Percentiles rank a stretch among this genome's conserved stretches.
phyloP scores from a whole-genome alignment of 345 rosid species.

The Sonneratia caseolaris region DNA sequence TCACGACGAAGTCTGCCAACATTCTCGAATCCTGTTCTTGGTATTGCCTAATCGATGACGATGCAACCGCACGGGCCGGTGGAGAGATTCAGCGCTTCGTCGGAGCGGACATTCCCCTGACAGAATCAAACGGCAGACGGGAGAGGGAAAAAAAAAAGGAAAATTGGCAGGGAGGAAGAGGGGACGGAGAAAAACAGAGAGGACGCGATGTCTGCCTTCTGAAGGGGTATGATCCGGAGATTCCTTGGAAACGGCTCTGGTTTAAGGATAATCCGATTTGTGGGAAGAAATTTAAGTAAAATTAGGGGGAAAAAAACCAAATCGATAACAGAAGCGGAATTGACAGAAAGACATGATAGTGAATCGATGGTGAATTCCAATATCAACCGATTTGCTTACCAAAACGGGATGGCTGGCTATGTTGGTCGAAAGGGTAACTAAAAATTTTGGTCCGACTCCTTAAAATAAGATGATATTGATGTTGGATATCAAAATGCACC shows the following conservation, averaged over 20 bases:
- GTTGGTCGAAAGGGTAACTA: too few species aligned
- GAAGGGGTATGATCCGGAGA: not conserved
- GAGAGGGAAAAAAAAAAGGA: not conserved
- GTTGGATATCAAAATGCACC: too few species aligned
- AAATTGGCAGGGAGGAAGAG: not conserved
- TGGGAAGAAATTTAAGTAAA: not conserved
- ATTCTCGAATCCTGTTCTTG: slow-evolving; percentile 5
- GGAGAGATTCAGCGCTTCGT: not conserved
- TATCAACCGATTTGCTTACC: too few species aligned
- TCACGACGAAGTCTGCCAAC: slow-evolving; percentile 11
- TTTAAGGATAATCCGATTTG: slow-evolving; percentile 7
- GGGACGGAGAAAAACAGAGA: not conserved
- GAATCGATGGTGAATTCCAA: too few species aligned
- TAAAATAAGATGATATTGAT: too few species aligned
- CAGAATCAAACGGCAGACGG: slow-evolving; percentile 1
- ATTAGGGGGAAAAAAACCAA: not conserved
- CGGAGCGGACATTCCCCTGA: not conserved
- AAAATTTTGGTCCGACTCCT: too few species aligned
- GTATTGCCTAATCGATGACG: not conserved
- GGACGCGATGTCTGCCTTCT: not conserved
- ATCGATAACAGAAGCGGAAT: not conserved
- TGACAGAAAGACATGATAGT: too few species aligned
- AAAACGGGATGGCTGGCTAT: too few species aligned
- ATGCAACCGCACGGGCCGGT: not conserved
- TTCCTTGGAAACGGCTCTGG: slow-evolving; percentile 7